Conservation (phyloP, 805 yeast species). For the Saturnispora dispora region DNA sequence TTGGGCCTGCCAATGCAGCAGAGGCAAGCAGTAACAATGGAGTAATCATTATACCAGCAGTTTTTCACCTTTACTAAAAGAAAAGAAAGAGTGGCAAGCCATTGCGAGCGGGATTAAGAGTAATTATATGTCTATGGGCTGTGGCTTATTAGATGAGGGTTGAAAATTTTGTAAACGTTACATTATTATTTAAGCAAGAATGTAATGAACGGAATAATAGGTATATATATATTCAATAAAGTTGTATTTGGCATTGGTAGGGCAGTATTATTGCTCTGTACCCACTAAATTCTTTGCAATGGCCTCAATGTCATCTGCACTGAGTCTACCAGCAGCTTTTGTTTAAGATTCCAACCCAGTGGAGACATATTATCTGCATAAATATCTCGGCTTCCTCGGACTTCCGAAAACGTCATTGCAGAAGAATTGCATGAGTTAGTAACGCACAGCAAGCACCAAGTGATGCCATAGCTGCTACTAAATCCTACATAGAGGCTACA, state of each 20-base stretch:
- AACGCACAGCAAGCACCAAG: too few relatives aligned
- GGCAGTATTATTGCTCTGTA: too few relatives aligned
- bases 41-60: background rate
- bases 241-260: too few relatives aligned
- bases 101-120: background rate
- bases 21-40: background rate
- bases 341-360: background rate
- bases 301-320: too few relatives aligned
- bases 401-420: background rate
- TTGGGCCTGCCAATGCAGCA: background rate
- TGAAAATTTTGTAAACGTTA: background rate
- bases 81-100: background rate
- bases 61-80: background rate
- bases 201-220: background rate
- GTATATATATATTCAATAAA: too few relatives aligned
- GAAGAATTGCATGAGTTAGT: background rate
- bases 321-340: too few relatives aligned
- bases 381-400: background rate
- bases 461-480: too few relatives aligned
- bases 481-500: too few relatives aligned
- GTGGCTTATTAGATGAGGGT: background rate
- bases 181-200: background rate
- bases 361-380: background rate
- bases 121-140: background rate
- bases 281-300: too few relatives aligned